These are phyloP conservation scores for Paecilomyces fulvus DNA, from an alignment of 2,329 filamentous ascomycete species.

Conservation along the genomic window DNA sequence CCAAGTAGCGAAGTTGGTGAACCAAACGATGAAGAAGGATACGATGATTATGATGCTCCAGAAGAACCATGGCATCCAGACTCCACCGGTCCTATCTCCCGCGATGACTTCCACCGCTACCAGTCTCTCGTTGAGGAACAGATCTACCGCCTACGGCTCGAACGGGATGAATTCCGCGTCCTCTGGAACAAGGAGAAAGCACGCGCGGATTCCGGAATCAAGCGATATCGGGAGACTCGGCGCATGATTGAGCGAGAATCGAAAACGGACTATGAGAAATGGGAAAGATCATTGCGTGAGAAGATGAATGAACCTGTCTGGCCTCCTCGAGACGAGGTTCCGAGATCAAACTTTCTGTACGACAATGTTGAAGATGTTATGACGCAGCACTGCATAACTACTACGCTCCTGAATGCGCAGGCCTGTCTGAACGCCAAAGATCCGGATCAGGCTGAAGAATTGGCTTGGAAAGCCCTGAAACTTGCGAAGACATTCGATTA, in stretches of 20 bases:
- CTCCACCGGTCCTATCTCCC: neutral
- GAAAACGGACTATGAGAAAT: neutral
- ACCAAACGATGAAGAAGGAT: neutral
- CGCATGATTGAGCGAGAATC: neutral
- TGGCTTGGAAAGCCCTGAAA: conserved; percentile 3
- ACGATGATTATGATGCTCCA: neutral
- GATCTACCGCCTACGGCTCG: neutral
- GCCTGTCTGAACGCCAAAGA: conserved; percentile 1
- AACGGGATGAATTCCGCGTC: neutral
- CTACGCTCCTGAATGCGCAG: neutral
- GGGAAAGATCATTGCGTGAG: neutral
- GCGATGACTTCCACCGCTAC: neutral
- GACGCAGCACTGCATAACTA: conserved; percentile 1
- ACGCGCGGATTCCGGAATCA: neutral
- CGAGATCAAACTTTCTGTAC: neutral
- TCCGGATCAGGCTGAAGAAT: conserved; percentile 3
- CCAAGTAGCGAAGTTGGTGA: neutral
- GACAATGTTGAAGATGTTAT: conserved; percentile 1
- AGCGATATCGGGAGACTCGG: neutral
- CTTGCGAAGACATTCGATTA: conserved; percentile 4
- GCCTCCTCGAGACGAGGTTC: neutral
- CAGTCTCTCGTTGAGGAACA: neutral
- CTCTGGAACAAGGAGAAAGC: neutral
- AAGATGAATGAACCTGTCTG: conserved; percentile 1
- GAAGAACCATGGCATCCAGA: neutral